A percentile compares a stretch with the other conserved stretches of the same genome.
These are phyloP conservation scores for Malus sieversii DNA, from an alignment of 306 rosid species.

Conservation along the genomic window DNA sequence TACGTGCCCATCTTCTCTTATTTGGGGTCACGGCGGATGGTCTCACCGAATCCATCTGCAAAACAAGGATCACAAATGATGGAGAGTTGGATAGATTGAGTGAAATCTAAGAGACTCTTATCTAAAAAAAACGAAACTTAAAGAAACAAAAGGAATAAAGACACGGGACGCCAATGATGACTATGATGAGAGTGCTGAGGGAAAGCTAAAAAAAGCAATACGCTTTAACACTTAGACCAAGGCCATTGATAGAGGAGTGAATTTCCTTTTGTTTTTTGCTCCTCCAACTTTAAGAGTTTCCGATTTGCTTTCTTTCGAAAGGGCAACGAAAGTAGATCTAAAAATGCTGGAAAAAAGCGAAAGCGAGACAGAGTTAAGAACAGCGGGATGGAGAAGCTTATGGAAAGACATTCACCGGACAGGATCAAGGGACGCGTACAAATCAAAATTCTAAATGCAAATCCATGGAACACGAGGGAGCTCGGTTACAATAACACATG, in stretches of 20 bases:
- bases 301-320: conserved; percentile 21
- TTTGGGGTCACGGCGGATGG: conserved; percentile 48
- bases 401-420: conserved; percentile 18
- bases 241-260: conserved; percentile 36
- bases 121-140: neutral
- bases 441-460: conserved; percentile 8
- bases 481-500: conserved; percentile 4
- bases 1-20: conserved; percentile 56
- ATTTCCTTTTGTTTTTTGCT: conserved; percentile 30
- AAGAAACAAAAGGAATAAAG: conserved; percentile 24
- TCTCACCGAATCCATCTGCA: conserved; percentile 77
- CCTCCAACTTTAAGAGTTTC: conserved; percentile 6
- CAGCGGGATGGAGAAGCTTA: conserved; percentile 12
- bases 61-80: conserved; percentile 5
- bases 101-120: neutral
- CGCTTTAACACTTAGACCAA: conserved; percentile 65
- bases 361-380: neutral
- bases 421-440: conserved; percentile 27
- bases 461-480: neutral
- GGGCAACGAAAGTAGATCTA: conserved; percentile 17
- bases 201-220: conserved; percentile 30
- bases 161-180: conserved; percentile 12
- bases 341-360: conserved; percentile 11
- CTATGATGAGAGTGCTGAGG: conserved; percentile 38
- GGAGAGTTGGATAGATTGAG: neutral